Percentiles rank a stretch among this genome's conserved stretches.
These are phyloP conservation scores for Gossypium australe DNA, from an alignment of 345 rosid genomes.

Conservation along the genomic window DNA sequence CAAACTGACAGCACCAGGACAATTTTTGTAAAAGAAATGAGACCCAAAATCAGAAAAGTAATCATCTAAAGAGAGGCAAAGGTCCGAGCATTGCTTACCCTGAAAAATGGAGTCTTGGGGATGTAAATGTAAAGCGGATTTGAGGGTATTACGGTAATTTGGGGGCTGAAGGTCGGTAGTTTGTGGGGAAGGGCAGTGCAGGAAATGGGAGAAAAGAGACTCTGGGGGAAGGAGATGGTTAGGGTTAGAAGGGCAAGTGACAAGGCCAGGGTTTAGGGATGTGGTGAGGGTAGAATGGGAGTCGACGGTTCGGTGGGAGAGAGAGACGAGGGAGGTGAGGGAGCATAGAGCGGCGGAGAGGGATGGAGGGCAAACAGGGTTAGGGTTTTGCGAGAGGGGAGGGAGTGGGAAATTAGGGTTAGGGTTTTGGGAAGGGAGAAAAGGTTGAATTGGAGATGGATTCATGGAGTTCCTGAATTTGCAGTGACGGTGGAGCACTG, in stretches of 20 bases:
- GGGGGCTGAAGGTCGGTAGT: constrained; percentile 33
- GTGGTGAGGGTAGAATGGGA: constrained; percentile 27
- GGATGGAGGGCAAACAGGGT: background rate
- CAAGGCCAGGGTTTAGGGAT: constrained; percentile 20
- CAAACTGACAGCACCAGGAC: constrained; percentile 59
- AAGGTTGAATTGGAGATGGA: background rate
- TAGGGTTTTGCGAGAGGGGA: background rate
- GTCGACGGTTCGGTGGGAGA: constrained; percentile 32
- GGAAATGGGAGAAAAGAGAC: constrained; percentile 64
- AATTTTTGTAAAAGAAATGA: constrained; percentile 55
- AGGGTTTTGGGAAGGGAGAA: background rate
- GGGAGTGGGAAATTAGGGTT: background rate
- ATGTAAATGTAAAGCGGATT: constrained; percentile 16
- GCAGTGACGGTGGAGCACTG: background rate
- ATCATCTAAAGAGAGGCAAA: constrained; percentile 51
- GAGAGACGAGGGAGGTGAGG: constrained; percentile 14
- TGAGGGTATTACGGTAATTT: constrained; percentile 44
- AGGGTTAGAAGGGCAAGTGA: constrained; percentile 52
- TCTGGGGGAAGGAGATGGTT: constrained; percentile 71
- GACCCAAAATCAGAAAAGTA: constrained; percentile 34
- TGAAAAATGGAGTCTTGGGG: constrained; percentile 8
- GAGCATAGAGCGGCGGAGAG: constrained; percentile 4
- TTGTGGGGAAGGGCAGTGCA: constrained; percentile 50
- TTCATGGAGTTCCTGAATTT: background rate
- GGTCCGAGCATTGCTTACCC: constrained; percentile 24